phyloP scores from a whole-genome alignment of 768 basidiomycete genomes.

The Leccinum incarnatum region DNA sequence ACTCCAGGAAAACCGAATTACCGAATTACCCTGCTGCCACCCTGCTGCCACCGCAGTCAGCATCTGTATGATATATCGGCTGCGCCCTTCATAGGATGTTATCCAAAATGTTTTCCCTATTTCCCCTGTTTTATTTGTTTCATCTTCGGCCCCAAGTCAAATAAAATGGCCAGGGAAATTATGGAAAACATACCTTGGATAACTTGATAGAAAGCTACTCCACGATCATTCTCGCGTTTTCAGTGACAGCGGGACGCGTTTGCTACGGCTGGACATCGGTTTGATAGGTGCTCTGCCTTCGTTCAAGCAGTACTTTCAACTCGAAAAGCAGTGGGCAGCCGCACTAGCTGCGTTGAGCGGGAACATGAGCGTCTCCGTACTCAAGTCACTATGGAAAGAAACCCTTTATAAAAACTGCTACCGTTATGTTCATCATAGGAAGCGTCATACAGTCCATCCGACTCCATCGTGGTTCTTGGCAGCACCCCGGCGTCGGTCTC shows the following conservation, averaged over 20 bases:
- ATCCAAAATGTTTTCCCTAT: no score
- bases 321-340: slow-evolving; percentile 25
- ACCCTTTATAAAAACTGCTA: slow-evolving; percentile 28
- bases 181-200: no score
- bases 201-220: slow-evolving; percentile 19
- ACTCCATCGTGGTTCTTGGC: slow-evolving; percentile 27
- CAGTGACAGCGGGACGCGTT: slow-evolving; percentile 33
- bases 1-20: no score
- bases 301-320: slow-evolving; percentile 35
- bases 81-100: no score
- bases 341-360: slow-evolving; percentile 30
- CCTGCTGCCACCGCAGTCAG: no score
- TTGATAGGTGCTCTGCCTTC: slow-evolving; percentile 36
- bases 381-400: slow-evolving; percentile 35
- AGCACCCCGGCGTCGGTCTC: slow-evolving; percentile 23
- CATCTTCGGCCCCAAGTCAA: no score
- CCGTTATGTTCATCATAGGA: slow-evolving; percentile 33
- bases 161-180: no score
- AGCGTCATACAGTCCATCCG: slow-evolving; percentile 28
- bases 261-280: slow-evolving; percentile 39
- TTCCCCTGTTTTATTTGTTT: no score
- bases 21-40: no score
- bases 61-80: no score
- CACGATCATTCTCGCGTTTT: slow-evolving; percentile 31
- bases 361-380: slow-evolving; percentile 35